phyloP scores from a whole-genome alignment of 768 basidiomycete species.

The Rhodotorula kratochvilovae region DNA sequence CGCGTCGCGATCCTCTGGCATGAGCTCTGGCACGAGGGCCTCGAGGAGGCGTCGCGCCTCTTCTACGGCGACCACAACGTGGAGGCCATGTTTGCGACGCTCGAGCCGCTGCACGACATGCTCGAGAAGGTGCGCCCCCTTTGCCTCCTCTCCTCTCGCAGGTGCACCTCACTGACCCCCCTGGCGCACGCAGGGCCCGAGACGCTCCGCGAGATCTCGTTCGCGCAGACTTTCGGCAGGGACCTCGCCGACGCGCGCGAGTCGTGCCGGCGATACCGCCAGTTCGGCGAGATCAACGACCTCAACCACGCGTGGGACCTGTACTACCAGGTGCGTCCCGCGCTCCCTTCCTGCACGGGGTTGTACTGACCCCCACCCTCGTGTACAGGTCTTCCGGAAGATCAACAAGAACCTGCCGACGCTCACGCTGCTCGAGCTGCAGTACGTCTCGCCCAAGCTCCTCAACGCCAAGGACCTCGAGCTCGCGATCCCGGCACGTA shows the following conservation, averaged over 20 bases:
- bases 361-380: neutral
- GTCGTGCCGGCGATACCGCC: conserved; percentile 77
- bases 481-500: conserved; percentile 77
- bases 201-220: conserved; percentile 90
- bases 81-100: conserved; percentile 87
- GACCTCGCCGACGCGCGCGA: conserved; percentile 89
- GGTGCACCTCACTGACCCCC: too few relatives aligned
- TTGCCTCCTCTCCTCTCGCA: conserved; percentile 12
- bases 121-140: conserved; percentile 63
- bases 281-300: conserved; percentile 79
- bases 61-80: conserved; percentile 98
- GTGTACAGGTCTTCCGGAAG: conserved; percentile 79
- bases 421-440: conserved; percentile 75
- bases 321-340: conserved; percentile 74
- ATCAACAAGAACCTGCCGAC: conserved; percentile 89
- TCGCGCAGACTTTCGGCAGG: conserved; percentile 85
- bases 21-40: conserved; percentile 95
- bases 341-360: neutral
- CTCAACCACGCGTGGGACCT: conserved; percentile 98
- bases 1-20: conserved; percentile 98
- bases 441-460: conserved; percentile 92
- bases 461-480: conserved; percentile 84
- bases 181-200: conserved; percentile 68
- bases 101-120: conserved; percentile 89
- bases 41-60: conserved; percentile 92